Evolutionary conservation across 306 rosid genomes (phyloP), one percentile per base, ranked within the genome.

Genomic region (Cyamopsis tetragonoloba): DNA sequence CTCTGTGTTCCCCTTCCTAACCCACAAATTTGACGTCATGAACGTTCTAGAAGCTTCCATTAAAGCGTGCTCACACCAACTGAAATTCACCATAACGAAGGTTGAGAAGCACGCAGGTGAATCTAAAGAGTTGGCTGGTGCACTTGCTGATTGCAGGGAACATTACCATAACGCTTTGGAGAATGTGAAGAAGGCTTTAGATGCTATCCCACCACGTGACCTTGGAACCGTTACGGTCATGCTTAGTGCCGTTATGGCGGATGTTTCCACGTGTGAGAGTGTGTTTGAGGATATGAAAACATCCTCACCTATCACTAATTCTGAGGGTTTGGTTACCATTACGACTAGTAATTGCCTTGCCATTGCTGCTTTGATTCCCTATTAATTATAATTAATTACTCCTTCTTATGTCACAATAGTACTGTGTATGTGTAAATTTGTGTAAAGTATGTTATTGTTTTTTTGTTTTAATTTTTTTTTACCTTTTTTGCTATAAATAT

Each of bases 211-310:
- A 0, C 3, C 39, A 0, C 70, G 41, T 7, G 71, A 75, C 5
- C 35, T 75, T 8, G 80, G 75, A 6, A 60, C 58, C 5, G 6
- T 75, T 17, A 75, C 75, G 0, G 37, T 60, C 32, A 50, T 7
- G 70, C 80, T 75, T 1, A 68, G 75, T n/a, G 37, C 75, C 4
- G 75, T 60, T 3, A 20, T 75, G 75, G 75, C 80, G 0, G 80
- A 75, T 15, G 71, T 68, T 43, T 59, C 80, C 0, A 24, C 80
- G 0, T 75, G 80, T 42, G 75, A 75, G 24, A 75, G 75, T 2
- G 49, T 48, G 4, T 60, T 75, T 4, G 42, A 49, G 50, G 80
- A 60, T 11, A 6, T 47, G 0, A 68, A 59, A 34, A 0, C 22
- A 1, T 0, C 39, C 3, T 6, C 44, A 0, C 3, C 67, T 0